phyloP scores from a whole-genome alignment of 257 asterid genomes.

The Jaltomata sinuosa region DNA sequence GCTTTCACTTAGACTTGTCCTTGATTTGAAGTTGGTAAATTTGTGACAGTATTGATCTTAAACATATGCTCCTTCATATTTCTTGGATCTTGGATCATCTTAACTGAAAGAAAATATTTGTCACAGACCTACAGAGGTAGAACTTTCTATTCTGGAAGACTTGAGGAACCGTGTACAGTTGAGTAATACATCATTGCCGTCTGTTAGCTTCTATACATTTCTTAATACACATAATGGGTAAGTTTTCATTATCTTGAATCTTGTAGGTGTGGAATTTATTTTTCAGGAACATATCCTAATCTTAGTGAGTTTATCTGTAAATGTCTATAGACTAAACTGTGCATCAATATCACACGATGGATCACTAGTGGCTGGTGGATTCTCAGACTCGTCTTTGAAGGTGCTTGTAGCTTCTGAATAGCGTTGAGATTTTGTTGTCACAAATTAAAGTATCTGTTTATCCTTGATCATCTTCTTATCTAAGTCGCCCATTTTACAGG shows the following conservation, averaged over 20 bases:
- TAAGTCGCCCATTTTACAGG: constrained; percentile 34
- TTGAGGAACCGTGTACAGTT: constrained; percentile 90
- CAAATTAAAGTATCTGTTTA: background rate
- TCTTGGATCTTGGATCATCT: background rate
- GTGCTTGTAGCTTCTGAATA: constrained; percentile 25
- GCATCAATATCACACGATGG: constrained; percentile 96
- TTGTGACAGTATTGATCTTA: background rate
- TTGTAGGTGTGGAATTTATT: background rate
- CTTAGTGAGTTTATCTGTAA: constrained; percentile 5
- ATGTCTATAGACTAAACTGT: constrained; percentile 58
- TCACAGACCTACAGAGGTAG: constrained; percentile 76
- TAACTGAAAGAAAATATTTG: constrained; percentile 5
- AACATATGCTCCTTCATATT: background rate
- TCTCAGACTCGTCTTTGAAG: constrained; percentile 95
- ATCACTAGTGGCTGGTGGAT: constrained; percentile 93
- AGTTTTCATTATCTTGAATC: constrained; percentile 4
- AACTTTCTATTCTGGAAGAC: constrained; percentile 90
- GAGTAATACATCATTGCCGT: constrained; percentile 69
- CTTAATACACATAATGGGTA: constrained; percentile 90
- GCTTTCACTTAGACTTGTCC: background rate
- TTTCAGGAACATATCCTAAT: background rate
- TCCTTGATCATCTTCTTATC: constrained; percentile 16
- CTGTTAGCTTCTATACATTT: constrained; percentile 90
- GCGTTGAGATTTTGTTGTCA: background rate
- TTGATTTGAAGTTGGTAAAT: background rate